Evolutionary conservation across 345 rosid species (phyloP).

Genomic region (Citrus cavaleriei): DNA sequence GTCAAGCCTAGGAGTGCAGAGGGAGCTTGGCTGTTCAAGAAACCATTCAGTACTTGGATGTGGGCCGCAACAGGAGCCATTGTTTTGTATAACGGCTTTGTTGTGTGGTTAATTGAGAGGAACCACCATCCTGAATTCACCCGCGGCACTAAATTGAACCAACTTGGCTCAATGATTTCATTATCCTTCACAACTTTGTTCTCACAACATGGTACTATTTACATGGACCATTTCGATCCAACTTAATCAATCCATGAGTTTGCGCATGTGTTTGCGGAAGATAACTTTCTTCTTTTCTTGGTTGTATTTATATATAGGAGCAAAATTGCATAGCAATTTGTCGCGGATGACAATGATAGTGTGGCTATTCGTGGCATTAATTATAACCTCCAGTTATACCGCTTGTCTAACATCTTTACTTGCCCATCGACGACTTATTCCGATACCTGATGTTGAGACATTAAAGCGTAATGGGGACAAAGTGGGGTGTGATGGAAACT

Average conservation of each 20-base stretch:
- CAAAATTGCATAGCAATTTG: conserved; percentile 21
- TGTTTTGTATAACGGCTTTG: conserved; percentile 19
- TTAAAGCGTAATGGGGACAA: background rate
- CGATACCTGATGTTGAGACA: background rate
- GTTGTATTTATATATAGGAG: background rate
- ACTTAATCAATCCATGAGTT: too few relatives aligned
- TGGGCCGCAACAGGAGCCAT: conserved; percentile 13
- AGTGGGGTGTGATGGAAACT: too few relatives aligned
- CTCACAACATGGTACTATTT: conserved; percentile 18
- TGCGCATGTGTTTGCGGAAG: too few relatives aligned
- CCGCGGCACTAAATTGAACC: conserved; percentile 4
- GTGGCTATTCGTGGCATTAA: conserved; percentile 12
- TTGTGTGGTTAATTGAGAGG: conserved; percentile 28
- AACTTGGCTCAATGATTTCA: conserved; percentile 19
- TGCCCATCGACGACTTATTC: conserved; percentile 4
- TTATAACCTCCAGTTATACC: conserved; percentile 25
- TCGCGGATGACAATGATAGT: conserved; percentile 10
- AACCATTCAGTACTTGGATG: conserved; percentile 22
- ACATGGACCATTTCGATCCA: too few relatives aligned
- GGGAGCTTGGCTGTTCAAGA: conserved; percentile 22
- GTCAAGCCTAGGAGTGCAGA: background rate
- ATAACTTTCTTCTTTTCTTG: too few relatives aligned
- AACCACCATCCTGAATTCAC: background rate
- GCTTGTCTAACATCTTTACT: conserved; percentile 21
- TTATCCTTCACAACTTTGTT: conserved; percentile 24